Base-by-base conservation (phyloP, 345 rosid species). In the Hibiscus mutabilis region DNA sequence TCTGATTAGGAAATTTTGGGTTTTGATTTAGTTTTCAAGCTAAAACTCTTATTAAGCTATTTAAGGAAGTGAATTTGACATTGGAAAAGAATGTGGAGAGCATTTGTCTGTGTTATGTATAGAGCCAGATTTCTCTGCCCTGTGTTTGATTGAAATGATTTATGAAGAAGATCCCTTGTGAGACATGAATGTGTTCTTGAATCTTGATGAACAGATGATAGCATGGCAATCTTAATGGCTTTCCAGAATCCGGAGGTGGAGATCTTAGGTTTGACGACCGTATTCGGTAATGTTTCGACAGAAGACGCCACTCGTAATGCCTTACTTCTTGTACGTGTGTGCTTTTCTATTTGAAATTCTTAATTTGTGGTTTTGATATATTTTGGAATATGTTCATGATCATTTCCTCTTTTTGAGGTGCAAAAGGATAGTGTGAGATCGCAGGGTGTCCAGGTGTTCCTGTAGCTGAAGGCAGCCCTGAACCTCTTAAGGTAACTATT, bases 221-320 rank as follows among this genome's bases (percentile, higher is more conserved):
- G 86, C 83, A 92, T 95, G 96, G 93, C 99, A 64, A 87, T 95
- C 68, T 73, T 95, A 67, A 95, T 95, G 99, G 99, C 97, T 27
- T 95, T 95, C 78, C 92, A 95, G 76, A 77, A 87, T 69, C 95
- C 90, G 0, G 84, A 86, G 78, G 40, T 90, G 75, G 97, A 95
- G 61, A 78, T 95, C 70, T 60, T 95, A 74, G 99, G 99, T 29
- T 60, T 95, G 77, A 92, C 99, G 11, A 92, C 99, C 29, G 74
- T 89, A 63, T 95, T 95, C 80, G 99, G 97, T 70, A 95, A 95
- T 78, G 96, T 86, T 65, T 21, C 80, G 25, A 87, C 91, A n/a
- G 85, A 86, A 78, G 84, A 80, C 66, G 97, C 96, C 78, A 94
- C 99, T 12, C 83, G 79, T 66, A 95, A 95, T 81, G 97, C 99